Percentiles rank a stretch among this genome's conserved stretches.
Conservation (phyloP, 176 grass and related monocot genomes). For the Triticum dicoccoides region DNA sequence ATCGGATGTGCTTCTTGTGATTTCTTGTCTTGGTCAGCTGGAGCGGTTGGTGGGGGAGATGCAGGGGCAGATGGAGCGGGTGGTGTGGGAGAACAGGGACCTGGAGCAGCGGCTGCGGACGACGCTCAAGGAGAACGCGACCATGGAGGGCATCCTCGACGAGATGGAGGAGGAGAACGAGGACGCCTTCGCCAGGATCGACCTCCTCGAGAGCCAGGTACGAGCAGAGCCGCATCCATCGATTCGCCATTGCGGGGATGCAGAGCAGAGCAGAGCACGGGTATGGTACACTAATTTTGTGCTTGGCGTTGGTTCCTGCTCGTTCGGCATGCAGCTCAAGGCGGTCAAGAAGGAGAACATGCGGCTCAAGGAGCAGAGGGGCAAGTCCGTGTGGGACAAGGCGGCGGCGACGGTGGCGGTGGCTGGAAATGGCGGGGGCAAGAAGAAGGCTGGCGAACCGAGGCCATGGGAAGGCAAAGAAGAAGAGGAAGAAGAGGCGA, state of each 20-base stretch:
- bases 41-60: slow-evolving; percentile 44
- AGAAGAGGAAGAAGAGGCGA: neutral
- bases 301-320: neutral
- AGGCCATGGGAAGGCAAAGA: neutral
- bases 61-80: slow-evolving; percentile 56
- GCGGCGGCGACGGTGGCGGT: neutral
- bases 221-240: too few species aligned
- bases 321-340: slow-evolving; percentile 28
- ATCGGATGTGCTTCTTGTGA: neutral
- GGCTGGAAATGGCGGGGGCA: neutral
- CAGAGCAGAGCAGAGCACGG: neutral
- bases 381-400: slow-evolving; percentile 34
- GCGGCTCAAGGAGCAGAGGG: slow-evolving; percentile 42
- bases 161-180: slow-evolving; percentile 63
- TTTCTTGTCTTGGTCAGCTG: slow-evolving; percentile 6
- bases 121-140: slow-evolving; percentile 22
- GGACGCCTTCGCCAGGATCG: slow-evolving; percentile 28
- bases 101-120: slow-evolving; percentile 36
- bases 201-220: slow-evolving; percentile 46
- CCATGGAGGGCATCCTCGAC: slow-evolving; percentile 35
- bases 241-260: neutral
- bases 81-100: slow-evolving; percentile 44
- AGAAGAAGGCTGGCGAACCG: neutral
- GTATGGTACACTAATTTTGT: neutral
- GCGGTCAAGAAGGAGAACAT: slow-evolving; percentile 57